These are phyloP conservation scores for Chlorella sp. DNA, from an alignment of 139 green algal genomes.

Conservation along the genomic window DNA sequence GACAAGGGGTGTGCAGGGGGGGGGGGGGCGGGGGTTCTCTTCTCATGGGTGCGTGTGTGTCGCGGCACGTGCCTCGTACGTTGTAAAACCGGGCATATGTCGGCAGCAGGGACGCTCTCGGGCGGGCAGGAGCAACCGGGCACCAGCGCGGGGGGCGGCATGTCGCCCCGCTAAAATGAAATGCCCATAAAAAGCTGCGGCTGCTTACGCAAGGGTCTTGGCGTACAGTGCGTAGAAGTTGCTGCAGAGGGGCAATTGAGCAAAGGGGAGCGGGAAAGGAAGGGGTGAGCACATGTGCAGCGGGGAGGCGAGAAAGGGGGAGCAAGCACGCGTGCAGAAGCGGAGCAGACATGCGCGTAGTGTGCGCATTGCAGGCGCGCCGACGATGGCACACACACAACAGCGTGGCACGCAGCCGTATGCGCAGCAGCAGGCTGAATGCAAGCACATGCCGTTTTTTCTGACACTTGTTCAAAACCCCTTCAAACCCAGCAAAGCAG, in stretches of 20 bases:
- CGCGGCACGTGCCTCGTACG: conserved; percentile 2
- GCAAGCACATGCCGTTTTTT: no score
- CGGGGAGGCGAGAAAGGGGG: no score
- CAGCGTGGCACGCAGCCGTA: no score
- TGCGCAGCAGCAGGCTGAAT: no score
- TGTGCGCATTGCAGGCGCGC: background rate
- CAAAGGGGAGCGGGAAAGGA: background rate
- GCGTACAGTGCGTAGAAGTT: conserved; percentile 20
- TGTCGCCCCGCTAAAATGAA: background rate
- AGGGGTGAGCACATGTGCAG: background rate
- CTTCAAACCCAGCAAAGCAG: no score
- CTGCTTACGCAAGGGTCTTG: conserved; percentile 10
- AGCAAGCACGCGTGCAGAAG: no score
- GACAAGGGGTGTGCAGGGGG: background rate
- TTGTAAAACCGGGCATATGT: background rate
- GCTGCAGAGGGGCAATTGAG: background rate
- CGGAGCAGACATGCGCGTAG: background rate
- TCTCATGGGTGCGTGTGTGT: background rate
- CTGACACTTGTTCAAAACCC: no score
- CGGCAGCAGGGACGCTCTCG: background rate
- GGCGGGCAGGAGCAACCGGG: background rate
- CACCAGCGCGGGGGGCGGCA: background rate
- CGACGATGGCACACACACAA: no score
- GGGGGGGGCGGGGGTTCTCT: background rate
- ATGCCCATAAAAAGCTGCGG: background rate